Conservation (phyloP, 306 rosid species). For the Oemleria cerasiformis region DNA sequence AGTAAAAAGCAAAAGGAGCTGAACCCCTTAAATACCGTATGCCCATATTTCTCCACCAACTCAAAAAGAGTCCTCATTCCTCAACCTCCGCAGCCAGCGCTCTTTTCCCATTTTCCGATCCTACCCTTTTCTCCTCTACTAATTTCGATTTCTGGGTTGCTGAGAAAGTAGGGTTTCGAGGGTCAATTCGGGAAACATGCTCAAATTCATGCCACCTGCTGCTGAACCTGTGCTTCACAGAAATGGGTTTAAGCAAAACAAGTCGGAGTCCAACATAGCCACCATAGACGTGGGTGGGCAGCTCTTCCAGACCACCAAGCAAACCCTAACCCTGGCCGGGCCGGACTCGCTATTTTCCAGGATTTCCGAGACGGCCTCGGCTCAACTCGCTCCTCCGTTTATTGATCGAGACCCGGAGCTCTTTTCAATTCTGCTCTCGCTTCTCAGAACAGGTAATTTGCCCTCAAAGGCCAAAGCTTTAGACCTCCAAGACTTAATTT, state of each 20-base stretch:
- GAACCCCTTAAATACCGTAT: not conserved
- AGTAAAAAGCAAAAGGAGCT: not conserved
- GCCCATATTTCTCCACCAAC: not conserved
- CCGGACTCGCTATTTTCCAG: conserved; percentile 51
- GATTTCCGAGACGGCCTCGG: conserved; percentile 30
- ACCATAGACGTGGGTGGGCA: conserved; percentile 81
- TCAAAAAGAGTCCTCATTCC: too few species aligned
- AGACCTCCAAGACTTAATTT: conserved; percentile 72
- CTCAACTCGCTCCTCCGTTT: conserved; percentile 36
- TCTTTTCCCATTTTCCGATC: not conserved
- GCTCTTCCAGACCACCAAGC: conserved; percentile 83
- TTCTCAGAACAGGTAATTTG: conserved; percentile 83
- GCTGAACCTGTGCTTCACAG: conserved; percentile 24
- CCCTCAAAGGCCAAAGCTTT: conserved; percentile 73
- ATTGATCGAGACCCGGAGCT: conserved; percentile 87
- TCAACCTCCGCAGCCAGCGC: not conserved
- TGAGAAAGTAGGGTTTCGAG: conserved; percentile 1
- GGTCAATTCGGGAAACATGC: not conserved
- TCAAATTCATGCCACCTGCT: conserved; percentile 43
- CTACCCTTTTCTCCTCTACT: not conserved
- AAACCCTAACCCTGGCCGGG: conserved; percentile 67
- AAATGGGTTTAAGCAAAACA: conserved; percentile 19
- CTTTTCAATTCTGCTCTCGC: conserved; percentile 78
- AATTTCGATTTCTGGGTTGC: not conserved
- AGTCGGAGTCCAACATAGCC: conserved; percentile 51